Conservation (phyloP, 768 basidiomycete genomes). For the Leccinum sublutescens region DNA sequence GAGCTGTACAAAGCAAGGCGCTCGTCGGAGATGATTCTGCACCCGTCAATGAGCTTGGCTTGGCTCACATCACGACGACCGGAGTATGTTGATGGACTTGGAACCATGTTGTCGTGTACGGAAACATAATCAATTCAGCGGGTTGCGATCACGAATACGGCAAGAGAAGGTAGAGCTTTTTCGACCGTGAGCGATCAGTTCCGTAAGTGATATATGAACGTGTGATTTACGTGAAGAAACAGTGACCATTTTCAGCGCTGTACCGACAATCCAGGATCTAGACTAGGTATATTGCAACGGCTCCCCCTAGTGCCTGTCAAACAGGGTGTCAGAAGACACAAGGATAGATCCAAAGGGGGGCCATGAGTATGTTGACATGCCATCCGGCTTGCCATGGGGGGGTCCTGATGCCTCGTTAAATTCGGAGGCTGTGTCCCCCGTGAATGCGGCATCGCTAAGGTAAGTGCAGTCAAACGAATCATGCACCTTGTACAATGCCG, state of each 20-base stretch:
- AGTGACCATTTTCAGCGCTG: constrained; percentile 20
- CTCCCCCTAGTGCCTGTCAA: constrained; percentile 31
- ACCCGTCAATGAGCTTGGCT: constrained; percentile 18
- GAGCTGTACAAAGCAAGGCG: constrained; percentile 9
- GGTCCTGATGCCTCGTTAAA: constrained; percentile 29
- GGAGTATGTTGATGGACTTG: constrained; percentile 12
- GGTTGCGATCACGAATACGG: constrained; percentile 26
- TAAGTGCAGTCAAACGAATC: constrained; percentile 19
- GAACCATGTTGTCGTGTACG: constrained; percentile 8
- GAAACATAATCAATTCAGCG: constrained; percentile 11
- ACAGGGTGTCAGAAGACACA: constrained; percentile 33
- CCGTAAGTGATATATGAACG: constrained; percentile 36
- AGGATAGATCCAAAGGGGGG: constrained; percentile 8
- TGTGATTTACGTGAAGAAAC: constrained; percentile 20
- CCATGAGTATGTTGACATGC: constrained; percentile 38
- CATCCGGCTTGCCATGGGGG: constrained; percentile 28
- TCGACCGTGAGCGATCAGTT: constrained; percentile 31
- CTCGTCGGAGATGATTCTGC: constrained; percentile 10
- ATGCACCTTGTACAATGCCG: constrained; percentile 30
- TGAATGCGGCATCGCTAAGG: constrained; percentile 39
- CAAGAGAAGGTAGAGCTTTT: constrained; percentile 12
- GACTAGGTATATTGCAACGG: constrained; percentile 18
- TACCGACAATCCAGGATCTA: constrained; percentile 34
- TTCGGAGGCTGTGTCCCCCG: constrained; percentile 32
- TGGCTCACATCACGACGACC: constrained; percentile 28